Evolutionary conservation across 2,329 filamentous ascomycete species (phyloP).

Genomic region (Magnaporthiopsis rhizophila): DNA sequence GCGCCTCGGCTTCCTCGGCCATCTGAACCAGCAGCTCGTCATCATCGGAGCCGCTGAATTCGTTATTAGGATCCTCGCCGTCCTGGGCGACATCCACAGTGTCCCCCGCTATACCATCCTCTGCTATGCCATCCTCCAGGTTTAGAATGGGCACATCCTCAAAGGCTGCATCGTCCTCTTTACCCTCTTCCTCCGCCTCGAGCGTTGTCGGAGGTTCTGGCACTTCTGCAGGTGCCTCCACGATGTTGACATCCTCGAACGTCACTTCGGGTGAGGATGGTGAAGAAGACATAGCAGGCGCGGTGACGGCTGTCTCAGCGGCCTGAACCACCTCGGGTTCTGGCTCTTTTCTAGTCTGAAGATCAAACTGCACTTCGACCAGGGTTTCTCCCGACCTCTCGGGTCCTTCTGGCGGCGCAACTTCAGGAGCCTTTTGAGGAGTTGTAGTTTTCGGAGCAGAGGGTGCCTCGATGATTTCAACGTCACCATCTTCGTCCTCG

Average conservation of each 20-base stretch:
- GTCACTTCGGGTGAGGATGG: slow-evolving; percentile 20
- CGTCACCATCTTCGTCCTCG: slow-evolving; percentile 47
- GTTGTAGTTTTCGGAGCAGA: slow-evolving; percentile 21
- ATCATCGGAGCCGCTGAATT: slow-evolving; percentile 82
- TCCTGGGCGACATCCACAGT: background rate
- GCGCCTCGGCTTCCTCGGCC: slow-evolving; percentile 85
- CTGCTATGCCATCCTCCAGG: background rate
- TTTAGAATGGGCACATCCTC: slow-evolving; percentile 5
- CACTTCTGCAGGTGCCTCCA: slow-evolving; percentile 5
- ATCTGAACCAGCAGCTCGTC: slow-evolving; percentile 82
- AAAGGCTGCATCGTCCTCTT: slow-evolving; percentile 11
- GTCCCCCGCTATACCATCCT: too few species aligned
- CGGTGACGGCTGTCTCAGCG: background rate
- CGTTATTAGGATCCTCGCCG: slow-evolving; percentile 54
- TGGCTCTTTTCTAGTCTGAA: background rate
- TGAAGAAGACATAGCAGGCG: background rate
- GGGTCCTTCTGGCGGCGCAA: background rate
- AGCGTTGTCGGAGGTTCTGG: background rate
- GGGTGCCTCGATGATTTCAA: slow-evolving; percentile 47
- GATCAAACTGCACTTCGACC: background rate
- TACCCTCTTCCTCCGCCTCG: slow-evolving; percentile 1
- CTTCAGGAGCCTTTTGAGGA: background rate
- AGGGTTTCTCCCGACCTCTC: background rate
- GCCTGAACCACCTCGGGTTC: background rate
- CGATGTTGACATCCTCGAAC: slow-evolving; percentile 29